These are phyloP conservation scores for Clonostachys byssicola DNA, from an alignment of 2,329 filamentous ascomycete genomes.

Conservation along the genomic window DNA sequence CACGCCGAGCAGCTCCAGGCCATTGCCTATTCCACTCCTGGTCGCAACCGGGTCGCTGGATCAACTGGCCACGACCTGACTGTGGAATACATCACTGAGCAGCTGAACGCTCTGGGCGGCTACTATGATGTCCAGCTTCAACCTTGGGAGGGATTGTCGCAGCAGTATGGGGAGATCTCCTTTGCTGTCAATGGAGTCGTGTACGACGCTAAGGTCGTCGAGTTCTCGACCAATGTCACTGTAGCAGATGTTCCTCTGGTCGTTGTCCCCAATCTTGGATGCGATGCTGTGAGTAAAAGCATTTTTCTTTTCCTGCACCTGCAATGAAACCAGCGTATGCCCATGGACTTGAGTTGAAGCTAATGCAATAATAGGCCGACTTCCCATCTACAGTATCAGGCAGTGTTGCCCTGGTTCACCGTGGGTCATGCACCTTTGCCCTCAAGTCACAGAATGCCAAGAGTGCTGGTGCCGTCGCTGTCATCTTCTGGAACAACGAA, in stretches of 20 bases:
- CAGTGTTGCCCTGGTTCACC: conserved; percentile 50
- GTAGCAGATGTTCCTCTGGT: conserved; percentile 29
- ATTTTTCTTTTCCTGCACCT: background rate
- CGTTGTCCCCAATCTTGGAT: conserved; percentile 43
- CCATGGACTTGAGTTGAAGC: no score
- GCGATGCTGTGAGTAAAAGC: conserved; percentile 18
- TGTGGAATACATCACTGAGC: conserved; percentile 23
- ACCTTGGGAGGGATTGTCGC: conserved; percentile 16
- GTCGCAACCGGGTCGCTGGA: conserved; percentile 22
- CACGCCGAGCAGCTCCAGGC: conserved; percentile 19
- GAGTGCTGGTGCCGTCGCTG: conserved; percentile 47
- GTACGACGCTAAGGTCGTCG: conserved; percentile 7
- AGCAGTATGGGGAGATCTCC: conserved; percentile 8
- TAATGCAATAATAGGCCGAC: conserved; percentile 21
- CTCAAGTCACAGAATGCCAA: conserved; percentile 49
- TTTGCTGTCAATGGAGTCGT: conserved; percentile 12
- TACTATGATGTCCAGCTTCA: conserved; percentile 24
- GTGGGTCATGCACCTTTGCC: conserved; percentile 52
- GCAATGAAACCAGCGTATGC: no score
- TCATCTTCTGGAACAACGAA: conserved; percentile 54
- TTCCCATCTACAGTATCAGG: conserved; percentile 41
- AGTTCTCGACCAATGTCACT: conserved; percentile 32
- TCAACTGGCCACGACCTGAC: conserved; percentile 24
- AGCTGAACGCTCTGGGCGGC: conserved; percentile 22
- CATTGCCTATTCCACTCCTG: conserved; percentile 19